phyloP scores from a whole-genome alignment of 2,329 filamentous ascomycete genomes.

The Teratosphaeria gauchensis region DNA sequence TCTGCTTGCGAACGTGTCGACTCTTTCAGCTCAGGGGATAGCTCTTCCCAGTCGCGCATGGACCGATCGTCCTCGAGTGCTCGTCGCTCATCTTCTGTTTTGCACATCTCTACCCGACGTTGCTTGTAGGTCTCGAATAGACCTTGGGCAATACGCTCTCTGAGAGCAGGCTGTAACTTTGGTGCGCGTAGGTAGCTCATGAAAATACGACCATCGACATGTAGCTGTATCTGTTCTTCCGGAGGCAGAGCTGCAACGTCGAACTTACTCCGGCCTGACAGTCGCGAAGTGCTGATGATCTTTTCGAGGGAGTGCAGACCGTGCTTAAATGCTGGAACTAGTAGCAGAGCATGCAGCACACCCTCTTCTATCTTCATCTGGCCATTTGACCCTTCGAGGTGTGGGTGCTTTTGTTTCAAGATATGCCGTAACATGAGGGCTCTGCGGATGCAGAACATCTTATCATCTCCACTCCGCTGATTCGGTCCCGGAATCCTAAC shows the following conservation, averaged over 20 bases:
- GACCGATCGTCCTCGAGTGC: conserved; percentile 21
- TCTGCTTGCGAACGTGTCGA: conserved; percentile 27
- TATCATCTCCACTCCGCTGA: conserved; percentile 18
- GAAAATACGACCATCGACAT: conserved; percentile 27
- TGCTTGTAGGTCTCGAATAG: conserved; percentile 27
- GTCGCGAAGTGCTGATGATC: conserved; percentile 25
- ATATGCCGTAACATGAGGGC: conserved; percentile 26
- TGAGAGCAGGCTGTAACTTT: conserved; percentile 22
- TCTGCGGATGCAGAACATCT: conserved; percentile 21
- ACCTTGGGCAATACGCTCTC: conserved; percentile 24
- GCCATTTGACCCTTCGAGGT: conserved; percentile 17
- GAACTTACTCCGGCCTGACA: conserved; percentile 24
- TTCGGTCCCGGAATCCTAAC: conserved; percentile 24
- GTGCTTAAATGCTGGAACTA: conserved; percentile 26
- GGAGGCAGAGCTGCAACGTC: conserved; percentile 25
- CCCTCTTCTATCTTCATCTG: conserved; percentile 26
- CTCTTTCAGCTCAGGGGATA: conserved; percentile 24
- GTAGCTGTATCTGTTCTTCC: conserved; percentile 26
- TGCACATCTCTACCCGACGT: conserved; percentile 21
- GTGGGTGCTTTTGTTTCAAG: conserved; percentile 22
- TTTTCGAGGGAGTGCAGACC: conserved; percentile 25
- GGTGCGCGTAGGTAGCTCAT: conserved; percentile 25
- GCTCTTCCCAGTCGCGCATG: conserved; percentile 27
- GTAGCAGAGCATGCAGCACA: conserved; percentile 24
- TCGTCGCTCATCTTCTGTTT: conserved; percentile 16